A percentile compares a stretch with the other conserved stretches of the same genome.
These are phyloP conservation scores for Russula griseocarnosa DNA, from an alignment of 768 basidiomycete genomes.

Conservation along the genomic window DNA sequence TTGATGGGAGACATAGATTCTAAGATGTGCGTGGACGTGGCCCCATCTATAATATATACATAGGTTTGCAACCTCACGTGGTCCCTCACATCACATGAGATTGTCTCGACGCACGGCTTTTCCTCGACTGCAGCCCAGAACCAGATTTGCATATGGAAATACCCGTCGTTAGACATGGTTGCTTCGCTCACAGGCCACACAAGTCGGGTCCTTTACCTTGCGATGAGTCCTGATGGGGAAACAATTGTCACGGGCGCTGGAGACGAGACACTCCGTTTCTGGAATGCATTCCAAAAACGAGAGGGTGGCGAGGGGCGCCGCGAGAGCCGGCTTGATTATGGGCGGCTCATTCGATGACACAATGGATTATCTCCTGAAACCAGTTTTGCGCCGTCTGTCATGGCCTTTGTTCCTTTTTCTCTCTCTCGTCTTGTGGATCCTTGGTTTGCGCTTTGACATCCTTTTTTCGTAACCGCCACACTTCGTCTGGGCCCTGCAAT, in stretches of 20 bases:
- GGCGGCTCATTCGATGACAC: conserved; percentile 39
- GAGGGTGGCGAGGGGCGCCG: conserved; percentile 41
- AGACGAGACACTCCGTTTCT: conserved; percentile 94
- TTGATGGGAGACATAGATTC: background rate
- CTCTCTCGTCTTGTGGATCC: background rate
- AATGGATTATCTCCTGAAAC: background rate
- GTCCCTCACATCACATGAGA: conserved; percentile 92
- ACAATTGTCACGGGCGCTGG: conserved; percentile 98
- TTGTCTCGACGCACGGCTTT: conserved; percentile 97
- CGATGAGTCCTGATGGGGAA: conserved; percentile 95
- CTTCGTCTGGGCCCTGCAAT: conserved; percentile 19
- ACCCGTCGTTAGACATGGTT: conserved; percentile 90
- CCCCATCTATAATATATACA: conserved; percentile 33
- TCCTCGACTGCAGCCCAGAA: conserved; percentile 92
- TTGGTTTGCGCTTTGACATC: conserved; percentile 5
- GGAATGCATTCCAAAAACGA: conserved; percentile 92
- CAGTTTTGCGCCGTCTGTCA: background rate
- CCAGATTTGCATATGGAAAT: conserved; percentile 94
- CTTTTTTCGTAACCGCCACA: conserved; percentile 3
- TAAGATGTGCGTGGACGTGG: background rate
- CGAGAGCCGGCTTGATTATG: conserved; percentile 46
- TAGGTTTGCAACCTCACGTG: conserved; percentile 97
- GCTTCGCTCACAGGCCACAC: conserved; percentile 93
- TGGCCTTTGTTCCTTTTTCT: background rate
- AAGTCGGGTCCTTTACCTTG: conserved; percentile 92